phyloP scores from a whole-genome alignment of 768 basidiomycete species.

The Pulveroboletus ravenelii region DNA sequence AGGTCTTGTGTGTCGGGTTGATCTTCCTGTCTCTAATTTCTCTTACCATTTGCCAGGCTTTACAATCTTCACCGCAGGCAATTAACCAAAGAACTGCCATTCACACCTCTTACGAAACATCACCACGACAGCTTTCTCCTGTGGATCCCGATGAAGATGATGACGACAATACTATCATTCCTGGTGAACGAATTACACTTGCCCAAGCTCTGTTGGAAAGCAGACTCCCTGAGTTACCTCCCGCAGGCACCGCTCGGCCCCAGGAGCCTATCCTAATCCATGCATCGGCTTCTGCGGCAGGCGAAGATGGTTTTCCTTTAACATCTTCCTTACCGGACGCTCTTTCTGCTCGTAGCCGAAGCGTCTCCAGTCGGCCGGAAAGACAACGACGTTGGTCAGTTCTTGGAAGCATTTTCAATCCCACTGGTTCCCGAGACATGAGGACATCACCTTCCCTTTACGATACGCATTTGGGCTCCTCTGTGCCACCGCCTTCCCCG shows the following conservation, averaged over 20 bases:
- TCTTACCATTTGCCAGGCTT: constrained; percentile 60
- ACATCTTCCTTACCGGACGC: constrained; percentile 48
- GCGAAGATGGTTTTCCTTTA: constrained; percentile 40
- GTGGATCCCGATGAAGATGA: constrained; percentile 57
- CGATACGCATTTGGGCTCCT: constrained; percentile 16
- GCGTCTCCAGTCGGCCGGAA: constrained; percentile 28
- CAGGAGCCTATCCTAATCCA: constrained; percentile 68
- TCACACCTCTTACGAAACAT: constrained; percentile 14
- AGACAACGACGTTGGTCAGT: constrained; percentile 69
- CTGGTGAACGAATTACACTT: constrained; percentile 62
- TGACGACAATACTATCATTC: constrained; percentile 36
- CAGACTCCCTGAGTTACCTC: constrained; percentile 69
- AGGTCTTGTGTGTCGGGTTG: constrained; percentile 33
- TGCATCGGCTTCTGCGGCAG: constrained; percentile 35
- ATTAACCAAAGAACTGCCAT: constrained; percentile 19
- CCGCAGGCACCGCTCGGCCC: constrained; percentile 56
- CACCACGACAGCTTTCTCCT: constrained; percentile 35
- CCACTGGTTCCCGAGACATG: constrained; percentile 21
- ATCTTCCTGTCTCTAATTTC: constrained; percentile 59
- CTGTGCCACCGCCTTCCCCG: constrained; percentile 15
- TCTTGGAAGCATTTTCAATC: constrained; percentile 44
- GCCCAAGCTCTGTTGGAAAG: constrained; percentile 75
- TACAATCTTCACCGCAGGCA: constrained; percentile 46
- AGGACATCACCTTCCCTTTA: constrained; percentile 26
- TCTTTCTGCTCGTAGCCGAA: constrained; percentile 31